Conservation (phyloP, 2,329 filamentous ascomycete species). For the Didymella pinodella region DNA sequence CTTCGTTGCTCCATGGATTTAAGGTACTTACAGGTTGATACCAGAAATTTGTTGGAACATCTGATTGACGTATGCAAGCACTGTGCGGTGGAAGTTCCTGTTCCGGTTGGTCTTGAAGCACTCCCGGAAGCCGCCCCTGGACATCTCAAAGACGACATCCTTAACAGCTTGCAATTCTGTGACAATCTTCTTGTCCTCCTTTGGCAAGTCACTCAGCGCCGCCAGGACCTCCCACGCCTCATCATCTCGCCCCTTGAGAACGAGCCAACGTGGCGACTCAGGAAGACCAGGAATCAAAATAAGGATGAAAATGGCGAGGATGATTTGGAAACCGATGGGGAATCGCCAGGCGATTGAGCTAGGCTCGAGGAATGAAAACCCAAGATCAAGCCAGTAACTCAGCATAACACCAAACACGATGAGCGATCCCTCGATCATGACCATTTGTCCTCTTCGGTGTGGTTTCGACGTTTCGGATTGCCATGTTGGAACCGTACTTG, state of each 20-base stretch:
- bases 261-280: conserved; percentile 59
- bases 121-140: conserved; percentile 61
- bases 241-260: conserved; percentile 61
- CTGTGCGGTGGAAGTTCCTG: conserved; percentile 55
- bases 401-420: conserved; percentile 57
- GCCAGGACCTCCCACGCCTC: conserved; percentile 50
- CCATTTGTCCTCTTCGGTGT: conserved; percentile 56
- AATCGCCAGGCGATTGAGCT: conserved; percentile 55
- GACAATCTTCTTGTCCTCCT: conserved; percentile 50
- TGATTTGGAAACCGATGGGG: conserved; percentile 64
- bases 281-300: conserved; percentile 55
- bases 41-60: conserved; percentile 53
- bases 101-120: conserved; percentile 64
- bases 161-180: conserved; percentile 49
- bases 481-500: conserved; percentile 54
- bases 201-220: conserved; percentile 50
- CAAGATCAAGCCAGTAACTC: conserved; percentile 54
- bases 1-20: too few species aligned
- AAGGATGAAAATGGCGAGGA: conserved; percentile 65
- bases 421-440: conserved; percentile 58
- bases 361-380: conserved; percentile 60
- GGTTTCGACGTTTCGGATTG: conserved; percentile 58
- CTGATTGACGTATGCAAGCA: conserved; percentile 55
- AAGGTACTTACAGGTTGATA: not conserved
- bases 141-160: conserved; percentile 51